These are phyloP conservation scores for Xylariaceae sp. DNA, from an alignment of 2,329 filamentous ascomycete genomes.

Conservation along the genomic window DNA sequence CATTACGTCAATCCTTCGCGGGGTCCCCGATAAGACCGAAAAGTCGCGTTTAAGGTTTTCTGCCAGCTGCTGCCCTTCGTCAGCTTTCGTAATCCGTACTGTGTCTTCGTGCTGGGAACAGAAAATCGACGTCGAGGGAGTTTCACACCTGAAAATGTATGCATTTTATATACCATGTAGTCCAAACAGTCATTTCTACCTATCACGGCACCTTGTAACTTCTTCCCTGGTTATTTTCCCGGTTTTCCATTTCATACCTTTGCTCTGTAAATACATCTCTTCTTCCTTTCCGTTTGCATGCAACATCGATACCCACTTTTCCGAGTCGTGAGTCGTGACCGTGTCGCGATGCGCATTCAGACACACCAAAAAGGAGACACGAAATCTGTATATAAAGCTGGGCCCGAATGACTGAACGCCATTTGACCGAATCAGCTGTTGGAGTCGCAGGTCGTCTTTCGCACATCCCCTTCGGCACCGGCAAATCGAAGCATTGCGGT, in stretches of 20 bases:
- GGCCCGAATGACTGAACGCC: conserved; percentile 32
- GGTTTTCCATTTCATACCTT: not conserved
- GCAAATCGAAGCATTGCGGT: conserved; percentile 28
- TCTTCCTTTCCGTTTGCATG: not conserved
- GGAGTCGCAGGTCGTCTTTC: conserved; percentile 32
- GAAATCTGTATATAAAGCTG: conserved; percentile 23
- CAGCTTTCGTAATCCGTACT: too few relatives aligned
- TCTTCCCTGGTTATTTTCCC: not conserved
- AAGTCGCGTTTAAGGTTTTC: too few relatives aligned
- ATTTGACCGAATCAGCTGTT: conserved; percentile 28
- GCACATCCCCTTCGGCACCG: conserved; percentile 24
- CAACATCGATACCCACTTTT: not conserved
- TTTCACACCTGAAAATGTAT: too few relatives aligned
- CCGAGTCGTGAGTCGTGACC: conserved; percentile 5
- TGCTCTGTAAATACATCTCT: not conserved
- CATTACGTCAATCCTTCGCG: not conserved
- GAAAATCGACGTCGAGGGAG: too few relatives aligned
- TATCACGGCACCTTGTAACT: too few relatives aligned
- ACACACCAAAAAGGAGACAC: conserved; percentile 20
- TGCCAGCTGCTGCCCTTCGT: too few relatives aligned
- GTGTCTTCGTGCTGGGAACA: too few relatives aligned
- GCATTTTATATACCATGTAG: too few relatives aligned
- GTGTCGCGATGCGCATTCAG: conserved; percentile 28
- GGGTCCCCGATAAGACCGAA: not conserved
- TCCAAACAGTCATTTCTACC: too few relatives aligned